Evolutionary conservation across 345 rosid species (phyloP).

Genomic region (Abelmoschus esculentus): DNA sequence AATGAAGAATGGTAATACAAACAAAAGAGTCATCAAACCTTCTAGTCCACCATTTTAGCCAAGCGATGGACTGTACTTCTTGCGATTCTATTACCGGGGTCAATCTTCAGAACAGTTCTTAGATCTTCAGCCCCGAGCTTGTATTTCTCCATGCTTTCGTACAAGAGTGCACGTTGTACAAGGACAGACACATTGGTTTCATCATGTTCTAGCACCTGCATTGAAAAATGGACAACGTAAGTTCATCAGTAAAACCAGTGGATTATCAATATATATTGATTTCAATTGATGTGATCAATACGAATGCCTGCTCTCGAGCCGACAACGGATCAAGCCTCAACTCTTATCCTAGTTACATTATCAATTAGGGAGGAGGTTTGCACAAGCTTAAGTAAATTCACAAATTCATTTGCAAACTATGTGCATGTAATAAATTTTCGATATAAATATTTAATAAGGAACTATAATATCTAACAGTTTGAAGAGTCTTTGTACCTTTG

Average conservation of each 20-base stretch:
- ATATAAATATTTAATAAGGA: background rate
- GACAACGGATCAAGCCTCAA: background rate
- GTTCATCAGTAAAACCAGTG: background rate
- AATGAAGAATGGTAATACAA: constrained; percentile 7
- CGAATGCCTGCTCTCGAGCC: background rate
- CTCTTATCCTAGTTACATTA: background rate
- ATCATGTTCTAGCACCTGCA: constrained; percentile 75
- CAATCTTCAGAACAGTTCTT: constrained; percentile 83
- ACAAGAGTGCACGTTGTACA: constrained; percentile 88
- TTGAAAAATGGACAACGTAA: background rate
- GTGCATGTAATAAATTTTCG: background rate
- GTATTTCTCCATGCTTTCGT: constrained; percentile 98
- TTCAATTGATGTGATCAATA: background rate
- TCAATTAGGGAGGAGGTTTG: background rate
- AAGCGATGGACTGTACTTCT: constrained; percentile 95
- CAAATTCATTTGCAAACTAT: background rate
- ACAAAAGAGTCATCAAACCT: constrained; percentile 1
- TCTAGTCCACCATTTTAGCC: constrained; percentile 65
- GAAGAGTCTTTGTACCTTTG: constrained; percentile 48
- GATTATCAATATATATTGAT: background rate
- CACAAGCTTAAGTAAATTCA: background rate
- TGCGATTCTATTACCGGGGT: constrained; percentile 79
- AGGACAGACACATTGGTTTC: constrained; percentile 57
- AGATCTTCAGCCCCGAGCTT: constrained; percentile 94
- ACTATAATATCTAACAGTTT: background rate